phyloP scores from a whole-genome alignment of 345 rosid genomes.

The Gossypium stocksii region DNA sequence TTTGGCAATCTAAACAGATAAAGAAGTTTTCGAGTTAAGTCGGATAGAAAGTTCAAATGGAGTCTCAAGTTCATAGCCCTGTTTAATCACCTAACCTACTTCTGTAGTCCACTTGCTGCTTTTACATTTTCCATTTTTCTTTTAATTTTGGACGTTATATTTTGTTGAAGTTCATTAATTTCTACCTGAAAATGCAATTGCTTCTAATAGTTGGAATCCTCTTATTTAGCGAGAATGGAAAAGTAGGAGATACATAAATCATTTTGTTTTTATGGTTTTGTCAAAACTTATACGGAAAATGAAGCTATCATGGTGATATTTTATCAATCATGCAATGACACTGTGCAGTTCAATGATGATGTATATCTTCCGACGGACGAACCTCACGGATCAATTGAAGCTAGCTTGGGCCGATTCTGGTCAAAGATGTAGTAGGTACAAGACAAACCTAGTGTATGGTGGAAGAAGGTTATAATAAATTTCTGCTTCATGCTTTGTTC shows the following conservation, averaged over 20 bases:
- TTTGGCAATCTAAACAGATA: background rate
- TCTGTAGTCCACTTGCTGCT: background rate
- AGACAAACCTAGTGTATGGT: background rate
- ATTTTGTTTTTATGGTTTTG: background rate
- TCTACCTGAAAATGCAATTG: background rate
- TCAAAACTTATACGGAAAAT: background rate
- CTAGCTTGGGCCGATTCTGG: slow-evolving; percentile 61
- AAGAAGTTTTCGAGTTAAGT: background rate
- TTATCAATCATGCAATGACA: slow-evolving; percentile 10
- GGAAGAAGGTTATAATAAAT: background rate
- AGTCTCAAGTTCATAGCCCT: background rate
- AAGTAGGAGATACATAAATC: background rate
- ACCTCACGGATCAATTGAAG: slow-evolving; percentile 93
- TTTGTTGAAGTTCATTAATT: background rate
- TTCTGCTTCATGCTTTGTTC: background rate
- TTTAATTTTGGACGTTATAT: background rate
- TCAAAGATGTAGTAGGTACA: slow-evolving; percentile 51
- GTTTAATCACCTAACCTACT: background rate
- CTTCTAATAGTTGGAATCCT: background rate
- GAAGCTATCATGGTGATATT: background rate
- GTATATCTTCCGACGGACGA: slow-evolving; percentile 82
- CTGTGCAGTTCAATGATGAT: slow-evolving; percentile 75
- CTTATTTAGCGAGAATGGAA: background rate
- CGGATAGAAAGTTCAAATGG: background rate
- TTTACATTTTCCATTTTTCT: background rate